Evolutionary conservation across 306 rosid species (phyloP).

Genomic region (Mucuna pruriens): DNA sequence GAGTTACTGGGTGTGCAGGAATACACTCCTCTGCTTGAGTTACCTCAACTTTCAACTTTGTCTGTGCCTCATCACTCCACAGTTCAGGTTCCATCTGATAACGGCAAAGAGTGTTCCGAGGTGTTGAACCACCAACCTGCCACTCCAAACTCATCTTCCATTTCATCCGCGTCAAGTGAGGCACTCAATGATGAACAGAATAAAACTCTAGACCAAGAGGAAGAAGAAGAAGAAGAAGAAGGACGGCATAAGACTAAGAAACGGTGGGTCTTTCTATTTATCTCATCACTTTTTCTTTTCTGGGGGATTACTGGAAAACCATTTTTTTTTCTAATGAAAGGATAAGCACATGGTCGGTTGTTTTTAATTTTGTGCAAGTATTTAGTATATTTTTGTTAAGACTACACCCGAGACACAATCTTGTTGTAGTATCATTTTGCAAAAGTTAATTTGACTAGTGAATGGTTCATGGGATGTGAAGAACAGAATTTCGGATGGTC

Average conservation of each 20-base stretch:
- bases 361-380: not conserved
- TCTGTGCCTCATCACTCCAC: constrained; percentile 26
- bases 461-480: constrained; percentile 29
- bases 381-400: not conserved
- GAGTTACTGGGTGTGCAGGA: constrained; percentile 69
- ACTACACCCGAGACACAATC: too few relatives aligned
- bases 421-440: too few relatives aligned
- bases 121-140: constrained; percentile 67
- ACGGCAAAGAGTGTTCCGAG: constrained; percentile 50
- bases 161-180: constrained; percentile 79
- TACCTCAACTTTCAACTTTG: constrained; percentile 42
- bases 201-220: constrained; percentile 42
- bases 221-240: not conserved
- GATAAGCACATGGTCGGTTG: not conserved
- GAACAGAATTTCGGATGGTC: not conserved
- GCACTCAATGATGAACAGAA: constrained; percentile 61
- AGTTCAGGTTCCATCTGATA: constrained; percentile 23
- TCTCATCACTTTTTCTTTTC: not conserved
- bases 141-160: constrained; percentile 87
- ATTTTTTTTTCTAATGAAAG: not conserved
- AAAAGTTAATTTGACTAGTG: not conserved
- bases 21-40: constrained; percentile 54
- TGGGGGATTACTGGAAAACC: not conserved
- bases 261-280: constrained; percentile 53
- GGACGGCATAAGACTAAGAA: constrained; percentile 52